Evolutionary conservation across 129 eudicot species (phyloP), one percentile per base, ranked within the genome.

Genomic region (Heracleum sosnowskyi): DNA sequence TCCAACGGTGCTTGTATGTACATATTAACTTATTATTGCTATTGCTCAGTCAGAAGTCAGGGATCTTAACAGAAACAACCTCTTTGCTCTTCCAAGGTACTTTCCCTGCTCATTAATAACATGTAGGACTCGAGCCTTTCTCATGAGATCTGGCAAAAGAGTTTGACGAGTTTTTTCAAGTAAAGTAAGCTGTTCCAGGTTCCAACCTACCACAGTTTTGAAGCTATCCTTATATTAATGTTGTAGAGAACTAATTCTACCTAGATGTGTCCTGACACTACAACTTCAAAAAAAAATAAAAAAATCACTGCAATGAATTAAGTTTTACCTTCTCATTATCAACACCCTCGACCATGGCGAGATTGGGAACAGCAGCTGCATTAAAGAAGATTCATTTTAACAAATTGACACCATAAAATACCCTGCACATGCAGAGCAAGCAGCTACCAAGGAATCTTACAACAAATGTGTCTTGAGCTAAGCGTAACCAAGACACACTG

Each of bases 281-380:
- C 31, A 22, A n/a, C 66, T 26, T n/a, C 29, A 26, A 57, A 26
- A n/a, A 15, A 26, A 57, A 57, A 26, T 8, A 15, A 26, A 57
- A 7, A 24, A 4, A 57, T 24, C 31, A 64, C 29, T 74, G 66
- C 12, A 46, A 40, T 70, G 81, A 46, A 62, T 44, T 10, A 69
- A 69, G 55, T 34, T 34, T 86, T 88, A 92, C 98, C 98, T 95
- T 95, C 87, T 76, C 85, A 75, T 88, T 89, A 82, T 91, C 99
- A 39, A 95, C 97, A 76, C 92, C 92, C 76, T 92, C 88, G 57
- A 95, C 97, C 97, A 87, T 89, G 26, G 89, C 90, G 22, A 95
- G 90, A 88, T 87, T 87, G 35, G 97, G 97, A 34, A 95, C 97
- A 81, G 94, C 96, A 83, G 92, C 98, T 95, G 89, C 80, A 78